phyloP scores from a whole-genome alignment of 139 green algal genomes.

The Closterium sp. region DNA sequence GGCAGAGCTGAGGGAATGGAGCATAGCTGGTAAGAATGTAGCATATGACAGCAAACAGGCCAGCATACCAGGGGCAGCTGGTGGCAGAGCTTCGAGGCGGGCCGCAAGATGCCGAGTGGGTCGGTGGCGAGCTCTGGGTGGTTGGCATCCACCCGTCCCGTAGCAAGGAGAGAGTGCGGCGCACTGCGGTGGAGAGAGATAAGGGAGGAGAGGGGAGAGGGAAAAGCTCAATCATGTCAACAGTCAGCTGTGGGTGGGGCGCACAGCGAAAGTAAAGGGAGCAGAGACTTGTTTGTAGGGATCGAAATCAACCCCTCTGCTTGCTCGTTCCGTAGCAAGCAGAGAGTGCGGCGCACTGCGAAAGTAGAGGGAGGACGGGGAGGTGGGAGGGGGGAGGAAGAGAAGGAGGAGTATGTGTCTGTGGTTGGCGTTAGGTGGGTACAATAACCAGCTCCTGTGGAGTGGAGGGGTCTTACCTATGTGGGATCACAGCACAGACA shows the following conservation, averaged over 20 bases:
- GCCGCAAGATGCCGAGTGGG: constrained; percentile 75
- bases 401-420: too few relatives aligned
- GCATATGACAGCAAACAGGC: neutral
- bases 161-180: constrained; percentile 85
- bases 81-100: constrained; percentile 74
- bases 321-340: constrained; percentile 72
- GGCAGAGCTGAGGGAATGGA: constrained; percentile 60
- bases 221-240: neutral
- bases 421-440: too few relatives aligned
- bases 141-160: constrained; percentile 66
- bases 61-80: constrained; percentile 52
- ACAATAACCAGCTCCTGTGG: too few relatives aligned
- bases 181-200: constrained; percentile 60
- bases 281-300: too few relatives aligned
- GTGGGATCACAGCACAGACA: too few relatives aligned
- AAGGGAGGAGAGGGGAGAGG: neutral
- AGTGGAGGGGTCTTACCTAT: too few relatives aligned
- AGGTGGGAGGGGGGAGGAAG: too few relatives aligned
- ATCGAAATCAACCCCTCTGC: too few relatives aligned
- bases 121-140: constrained; percentile 78
- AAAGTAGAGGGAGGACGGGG: too few relatives aligned
- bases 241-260: too few relatives aligned
- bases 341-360: constrained; percentile 85
- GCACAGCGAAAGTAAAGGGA: too few relatives aligned
- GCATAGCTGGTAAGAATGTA: too few relatives aligned